Percentiles rank a stretch among this genome's conserved stretches.
Conservation (phyloP, 495 filamentous ascomycete species). For the Astrocystis sublimbata region DNA sequence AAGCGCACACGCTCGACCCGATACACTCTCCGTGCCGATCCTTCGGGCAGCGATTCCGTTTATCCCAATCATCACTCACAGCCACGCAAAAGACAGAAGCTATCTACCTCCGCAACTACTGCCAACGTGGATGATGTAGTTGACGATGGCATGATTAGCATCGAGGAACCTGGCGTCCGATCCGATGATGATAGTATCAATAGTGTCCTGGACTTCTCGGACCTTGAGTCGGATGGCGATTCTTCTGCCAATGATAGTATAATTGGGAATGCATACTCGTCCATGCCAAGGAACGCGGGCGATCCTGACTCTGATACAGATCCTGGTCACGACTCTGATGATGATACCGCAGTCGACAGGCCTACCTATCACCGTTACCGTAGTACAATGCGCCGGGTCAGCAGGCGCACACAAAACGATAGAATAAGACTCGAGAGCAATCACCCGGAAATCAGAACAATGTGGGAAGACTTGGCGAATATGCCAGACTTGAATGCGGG, state of each 20-base stretch:
- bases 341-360: too few relatives aligned
- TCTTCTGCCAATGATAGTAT: background rate
- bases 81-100: constrained; percentile 15
- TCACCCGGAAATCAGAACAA: constrained; percentile 75
- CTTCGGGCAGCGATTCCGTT: background rate
- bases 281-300: too few relatives aligned
- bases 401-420: constrained; percentile 21
- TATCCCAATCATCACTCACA: background rate
- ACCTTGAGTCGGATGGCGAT: too few relatives aligned
- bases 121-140: background rate
- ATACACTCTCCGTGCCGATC: background rate
- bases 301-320: too few relatives aligned
- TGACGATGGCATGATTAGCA: background rate
- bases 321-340: too few relatives aligned
- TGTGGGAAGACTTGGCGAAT: constrained; percentile 77
- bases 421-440: constrained; percentile 64
- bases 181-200: background rate
- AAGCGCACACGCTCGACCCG: background rate
- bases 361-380: too few relatives aligned
- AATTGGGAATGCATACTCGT: background rate
- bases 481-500: constrained; percentile 65
- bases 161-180: background rate
- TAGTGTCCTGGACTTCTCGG: background rate
- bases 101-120: constrained; percentile 16
- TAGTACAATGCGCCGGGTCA: too few relatives aligned